phyloP scores from a whole-genome alignment of 257 asterid species.

The Asclepias syriaca region DNA sequence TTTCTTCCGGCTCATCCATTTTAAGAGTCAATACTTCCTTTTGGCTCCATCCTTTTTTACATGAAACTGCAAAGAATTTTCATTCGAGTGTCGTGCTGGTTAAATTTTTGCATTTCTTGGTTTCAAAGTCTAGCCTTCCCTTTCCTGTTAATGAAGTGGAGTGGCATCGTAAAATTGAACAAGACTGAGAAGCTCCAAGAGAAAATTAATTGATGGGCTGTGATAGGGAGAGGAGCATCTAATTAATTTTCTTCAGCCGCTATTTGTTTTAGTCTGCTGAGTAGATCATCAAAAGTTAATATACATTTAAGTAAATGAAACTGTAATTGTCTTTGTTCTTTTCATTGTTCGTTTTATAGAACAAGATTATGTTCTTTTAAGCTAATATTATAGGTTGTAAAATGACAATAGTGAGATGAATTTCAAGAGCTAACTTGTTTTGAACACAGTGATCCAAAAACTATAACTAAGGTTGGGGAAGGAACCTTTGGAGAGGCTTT shows the following conservation, averaged over 20 bases:
- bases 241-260: background rate
- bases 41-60: background rate
- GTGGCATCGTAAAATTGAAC: background rate
- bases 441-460: conserved; percentile 47
- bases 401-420: background rate
- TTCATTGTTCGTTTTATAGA: background rate
- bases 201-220: background rate
- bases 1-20: background rate
- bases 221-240: background rate
- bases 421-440: conserved; percentile 2
- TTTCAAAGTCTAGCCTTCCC: conserved; percentile 3
- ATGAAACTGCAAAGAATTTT: background rate
- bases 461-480: conserved; percentile 76
- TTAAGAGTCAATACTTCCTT: background rate
- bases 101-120: background rate
- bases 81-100: background rate
- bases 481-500: conserved; percentile 98
- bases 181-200: background rate
- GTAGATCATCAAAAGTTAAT: background rate
- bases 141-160: background rate
- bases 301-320: background rate
- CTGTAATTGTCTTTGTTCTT: background rate
- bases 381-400: background rate
- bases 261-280: background rate
- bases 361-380: background rate